These are phyloP conservation scores for Geranium rotundifolium DNA, from an alignment of 345 rosid genomes.

Conservation along the genomic window DNA sequence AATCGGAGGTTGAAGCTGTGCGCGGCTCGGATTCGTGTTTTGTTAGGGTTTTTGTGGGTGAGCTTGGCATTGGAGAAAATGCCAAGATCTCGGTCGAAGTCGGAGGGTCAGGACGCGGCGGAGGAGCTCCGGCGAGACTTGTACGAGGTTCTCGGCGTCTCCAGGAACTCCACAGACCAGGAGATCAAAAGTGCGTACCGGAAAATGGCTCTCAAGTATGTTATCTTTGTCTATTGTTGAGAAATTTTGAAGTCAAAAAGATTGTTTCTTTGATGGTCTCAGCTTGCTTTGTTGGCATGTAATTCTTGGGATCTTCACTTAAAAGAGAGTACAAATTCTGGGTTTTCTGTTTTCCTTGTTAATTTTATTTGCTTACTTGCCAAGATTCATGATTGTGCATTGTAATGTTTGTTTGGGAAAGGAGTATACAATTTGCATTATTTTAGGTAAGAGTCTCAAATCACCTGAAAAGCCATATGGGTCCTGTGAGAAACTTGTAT, in stretches of 20 bases:
- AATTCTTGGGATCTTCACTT: neutral
- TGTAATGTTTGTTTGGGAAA: neutral
- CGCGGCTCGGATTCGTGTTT: neutral
- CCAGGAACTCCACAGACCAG: conserved; percentile 73
- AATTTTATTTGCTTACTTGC: too few species aligned
- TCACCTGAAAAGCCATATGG: neutral
- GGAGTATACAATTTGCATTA: neutral
- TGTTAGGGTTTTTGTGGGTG: conserved; percentile 5
- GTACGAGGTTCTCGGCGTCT: conserved; percentile 73
- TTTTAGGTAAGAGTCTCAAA: neutral
- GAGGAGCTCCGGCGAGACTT: conserved; percentile 82
- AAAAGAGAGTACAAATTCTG: neutral
- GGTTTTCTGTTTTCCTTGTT: neutral
- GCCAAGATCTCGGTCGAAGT: conserved; percentile 53
- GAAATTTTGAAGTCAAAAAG: neutral
- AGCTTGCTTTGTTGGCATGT: neutral
- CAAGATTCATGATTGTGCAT: neutral
- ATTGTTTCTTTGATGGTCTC: neutral
- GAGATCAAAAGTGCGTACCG: conserved; percentile 87
- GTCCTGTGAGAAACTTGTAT: neutral
- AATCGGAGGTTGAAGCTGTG: too few species aligned
- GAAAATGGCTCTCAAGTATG: conserved; percentile 91
- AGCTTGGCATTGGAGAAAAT: conserved; percentile 17
- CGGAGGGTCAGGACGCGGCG: conserved; percentile 60
- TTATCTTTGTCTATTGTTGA: neutral